Conservation (phyloP, 192 early-diverging fungal genomes). For the Backusella tuberculispora region DNA sequence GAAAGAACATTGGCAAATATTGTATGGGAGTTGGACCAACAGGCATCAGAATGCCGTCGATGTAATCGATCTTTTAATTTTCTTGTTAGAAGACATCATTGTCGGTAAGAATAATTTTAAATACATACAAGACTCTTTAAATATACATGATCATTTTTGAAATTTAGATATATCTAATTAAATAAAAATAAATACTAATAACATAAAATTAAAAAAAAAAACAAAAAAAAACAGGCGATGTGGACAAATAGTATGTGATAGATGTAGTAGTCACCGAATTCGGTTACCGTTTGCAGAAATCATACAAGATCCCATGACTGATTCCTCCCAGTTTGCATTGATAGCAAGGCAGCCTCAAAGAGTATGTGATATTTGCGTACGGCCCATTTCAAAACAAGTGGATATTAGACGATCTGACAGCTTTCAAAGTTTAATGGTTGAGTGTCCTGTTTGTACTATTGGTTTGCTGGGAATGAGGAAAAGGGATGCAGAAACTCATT, state of each 20-base stretch:
- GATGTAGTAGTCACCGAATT: slow-evolving; percentile 66
- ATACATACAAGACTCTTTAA: too few species aligned
- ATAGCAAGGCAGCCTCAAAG: slow-evolving; percentile 29
- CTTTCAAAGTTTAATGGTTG: slow-evolving; percentile 65
- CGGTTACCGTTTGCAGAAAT: slow-evolving; percentile 53
- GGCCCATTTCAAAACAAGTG: slow-evolving; percentile 22
- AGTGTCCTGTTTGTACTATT: slow-evolving; percentile 72
- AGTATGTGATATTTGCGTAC: slow-evolving; percentile 31
- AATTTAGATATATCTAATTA: too few species aligned
- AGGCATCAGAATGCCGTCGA: slow-evolving; percentile 66
- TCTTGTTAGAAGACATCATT: slow-evolving; percentile 86
- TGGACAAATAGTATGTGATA: slow-evolving; percentile 83
- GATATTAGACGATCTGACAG: slow-evolving; percentile 33
- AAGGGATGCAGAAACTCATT: slow-evolving; percentile 61
- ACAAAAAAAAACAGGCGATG: slow-evolving; percentile 62
- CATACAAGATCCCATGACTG: slow-evolving; percentile 46
- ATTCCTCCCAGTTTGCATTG: slow-evolving; percentile 22
- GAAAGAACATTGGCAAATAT: slow-evolving; percentile 16
- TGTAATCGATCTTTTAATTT: slow-evolving; percentile 76
- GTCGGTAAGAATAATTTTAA: slow-evolving; percentile 38
- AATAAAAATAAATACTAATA: too few species aligned
- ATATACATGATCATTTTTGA: too few species aligned
- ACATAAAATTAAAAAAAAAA: too few species aligned
- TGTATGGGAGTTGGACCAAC: slow-evolving; percentile 79
- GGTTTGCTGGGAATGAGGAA: slow-evolving; percentile 38